Evolutionary conservation across 2,329 filamentous ascomycete species (phyloP), one percentile per base, ranked within the genome.

Genomic region (Leptographium galeiforme): DNA sequence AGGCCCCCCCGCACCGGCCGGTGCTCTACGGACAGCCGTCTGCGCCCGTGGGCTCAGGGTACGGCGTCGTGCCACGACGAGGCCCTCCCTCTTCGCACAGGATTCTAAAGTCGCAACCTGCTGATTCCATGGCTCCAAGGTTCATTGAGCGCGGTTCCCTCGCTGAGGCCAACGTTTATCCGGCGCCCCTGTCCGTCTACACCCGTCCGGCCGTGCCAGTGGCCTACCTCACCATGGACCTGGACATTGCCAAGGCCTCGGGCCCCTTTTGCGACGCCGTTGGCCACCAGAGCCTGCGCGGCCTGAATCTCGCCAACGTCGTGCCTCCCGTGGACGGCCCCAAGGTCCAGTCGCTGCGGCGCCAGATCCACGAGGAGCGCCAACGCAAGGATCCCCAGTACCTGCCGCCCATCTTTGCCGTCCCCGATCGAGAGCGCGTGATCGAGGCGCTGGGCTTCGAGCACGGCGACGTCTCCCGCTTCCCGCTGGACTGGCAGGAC

Each of bases 381-480:
- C 67, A 71, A 36, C 69, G 72, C 58, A 78, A 72, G 53, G 78
- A 81, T 34, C 79, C 80, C 18, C 79, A 78, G 47, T 83, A 84
- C 61, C 69, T 84, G 19, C 80, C 81, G 5, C 81, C 81, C 2
- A 83, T 84, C n/a, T 73, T 79, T 56, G 72, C 70, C 40, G 74
- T 73, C 57, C 67, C 72, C 48, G 73, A 78, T 54, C 74, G 78
- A 50, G 74, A 78, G 30, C 70, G 74, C 32, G 72, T 79, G 16
- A 75, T 82, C 36, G 73, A 77, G 53, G 67, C 69, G 1, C 69
- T 82, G 14, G 73, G 76, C 1, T 80, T 83, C 59, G 68, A 67
- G 12, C 57, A 68, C 0, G 78, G 81, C 47, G 77, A 79, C 38
- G 60, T 81, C 33, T 68, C 70, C 16, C 72, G 73, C 46, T 75